Evolutionary conservation across 2,329 filamentous ascomycete species (phyloP).

Genomic region (Colletotrichum melonis): DNA sequence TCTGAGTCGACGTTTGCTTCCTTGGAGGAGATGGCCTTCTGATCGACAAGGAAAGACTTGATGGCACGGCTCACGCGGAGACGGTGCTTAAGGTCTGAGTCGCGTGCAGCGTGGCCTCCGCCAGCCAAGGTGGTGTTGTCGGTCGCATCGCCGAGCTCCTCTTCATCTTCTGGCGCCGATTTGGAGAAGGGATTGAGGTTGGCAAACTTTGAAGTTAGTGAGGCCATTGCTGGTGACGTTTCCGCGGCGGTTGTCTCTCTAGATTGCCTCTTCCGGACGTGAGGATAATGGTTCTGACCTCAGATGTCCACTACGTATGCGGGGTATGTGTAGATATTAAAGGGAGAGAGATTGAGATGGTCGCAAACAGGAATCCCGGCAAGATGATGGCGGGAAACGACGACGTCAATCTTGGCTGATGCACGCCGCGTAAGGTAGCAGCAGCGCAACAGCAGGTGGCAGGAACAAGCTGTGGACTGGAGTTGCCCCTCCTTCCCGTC

Average conservation of each 20-base stretch:
- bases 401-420: constrained; percentile 34
- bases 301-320: neutral
- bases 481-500: constrained; percentile 2
- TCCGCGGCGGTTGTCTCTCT: neutral
- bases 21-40: constrained; percentile 59
- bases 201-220: constrained; percentile 40
- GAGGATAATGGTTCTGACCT: neutral
- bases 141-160: constrained; percentile 65
- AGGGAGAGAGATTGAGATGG: neutral
- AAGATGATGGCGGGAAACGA: constrained; percentile 3
- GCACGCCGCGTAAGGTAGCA: constrained; percentile 29
- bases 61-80: constrained; percentile 70
- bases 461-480: neutral
- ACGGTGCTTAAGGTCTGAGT: constrained; percentile 60
- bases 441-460: neutral
- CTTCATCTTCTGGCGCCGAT: constrained; percentile 48
- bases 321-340: neutral
- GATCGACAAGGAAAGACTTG: constrained; percentile 64
- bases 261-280: neutral
- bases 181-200: constrained; percentile 53
- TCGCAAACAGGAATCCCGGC: neutral
- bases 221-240: constrained; percentile 8
- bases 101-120: constrained; percentile 66
- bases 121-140: constrained; percentile 65
- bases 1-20: constrained; percentile 58